A percentile compares a stretch with the other conserved stretches of the same genome.
These are phyloP conservation scores for Hyphodiscus hymeniophilus DNA, from an alignment of 495 filamentous ascomycete species.

Conservation along the genomic window DNA sequence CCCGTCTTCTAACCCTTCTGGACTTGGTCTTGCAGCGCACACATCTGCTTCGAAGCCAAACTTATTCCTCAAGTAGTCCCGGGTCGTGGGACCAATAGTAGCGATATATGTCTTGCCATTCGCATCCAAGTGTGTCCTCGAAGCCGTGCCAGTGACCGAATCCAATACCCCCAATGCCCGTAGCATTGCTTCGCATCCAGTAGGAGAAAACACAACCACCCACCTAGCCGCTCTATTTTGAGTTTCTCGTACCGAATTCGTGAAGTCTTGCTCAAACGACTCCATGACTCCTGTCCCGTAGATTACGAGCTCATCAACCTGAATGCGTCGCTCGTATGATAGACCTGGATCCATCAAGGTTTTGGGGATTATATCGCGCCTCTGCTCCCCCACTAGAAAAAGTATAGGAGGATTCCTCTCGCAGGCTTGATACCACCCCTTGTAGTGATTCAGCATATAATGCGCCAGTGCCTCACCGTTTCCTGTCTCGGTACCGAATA, in stretches of 20 bases:
- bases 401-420: conserved; percentile 54
- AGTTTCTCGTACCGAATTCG: conserved; percentile 32
- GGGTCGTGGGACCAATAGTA: conserved; percentile 91
- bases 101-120: conserved; percentile 51
- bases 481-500: conserved; percentile 71
- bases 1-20: conserved; percentile 68
- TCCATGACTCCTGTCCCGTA: conserved; percentile 80
- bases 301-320: conserved; percentile 68
- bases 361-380: conserved; percentile 80
- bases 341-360: conserved; percentile 52
- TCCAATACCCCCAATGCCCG: conserved; percentile 52
- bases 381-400: conserved; percentile 81
- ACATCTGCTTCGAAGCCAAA: conserved; percentile 75
- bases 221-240: conserved; percentile 43
- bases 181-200: conserved; percentile 77
- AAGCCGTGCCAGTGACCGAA: conserved; percentile 35
- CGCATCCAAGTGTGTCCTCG: conserved; percentile 13
- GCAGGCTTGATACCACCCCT: conserved; percentile 29
- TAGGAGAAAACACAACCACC: conserved; percentile 92
- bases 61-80: conserved; percentile 55
- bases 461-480: conserved; percentile 71
- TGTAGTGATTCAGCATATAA: conserved; percentile 69
- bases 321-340: conserved; percentile 35
- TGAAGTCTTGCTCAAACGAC: conserved; percentile 62
- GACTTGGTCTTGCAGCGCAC: conserved; percentile 71